Evolutionary conservation across 495 filamentous ascomycete genomes (phyloP).

Genomic region (Aspergillus homomorphus): DNA sequence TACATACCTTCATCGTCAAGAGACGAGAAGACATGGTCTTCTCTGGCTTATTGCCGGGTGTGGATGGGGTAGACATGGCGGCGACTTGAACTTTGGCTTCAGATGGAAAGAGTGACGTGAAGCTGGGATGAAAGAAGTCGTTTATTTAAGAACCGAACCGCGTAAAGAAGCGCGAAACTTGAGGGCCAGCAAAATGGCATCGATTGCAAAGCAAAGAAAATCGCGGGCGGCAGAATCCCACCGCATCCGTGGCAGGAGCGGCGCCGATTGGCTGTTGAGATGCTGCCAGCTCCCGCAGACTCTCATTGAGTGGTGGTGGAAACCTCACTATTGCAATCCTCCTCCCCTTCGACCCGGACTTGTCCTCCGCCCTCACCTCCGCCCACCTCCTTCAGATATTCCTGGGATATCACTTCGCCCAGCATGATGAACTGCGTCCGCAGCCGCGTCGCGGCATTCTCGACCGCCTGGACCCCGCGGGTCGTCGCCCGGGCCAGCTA

Average conservation of each 20-base stretch:
- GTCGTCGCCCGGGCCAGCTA: slow-evolving; percentile 40
- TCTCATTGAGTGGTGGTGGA: not conserved
- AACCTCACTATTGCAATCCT: slow-evolving; percentile 5
- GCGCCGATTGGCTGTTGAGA: slow-evolving; percentile 25
- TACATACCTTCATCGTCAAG: slow-evolving; percentile 81
- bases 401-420: slow-evolving; percentile 23
- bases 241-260: slow-evolving; percentile 14
- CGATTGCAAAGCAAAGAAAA: slow-evolving; percentile 10
- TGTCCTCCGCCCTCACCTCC: slow-evolving; percentile 24
- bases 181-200: slow-evolving; percentile 2
- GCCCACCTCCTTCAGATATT: slow-evolving; percentile 2
- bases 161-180: not conserved
- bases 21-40: slow-evolving; percentile 88
- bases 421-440: slow-evolving; percentile 58
- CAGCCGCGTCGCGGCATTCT: slow-evolving; percentile 43
- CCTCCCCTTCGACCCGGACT: slow-evolving; percentile 23
- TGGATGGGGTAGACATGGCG: slow-evolving; percentile 35
- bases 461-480: slow-evolving; percentile 36
- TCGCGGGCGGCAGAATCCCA: slow-evolving; percentile 22
- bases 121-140: slow-evolving; percentile 23
- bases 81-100: slow-evolving; percentile 15
- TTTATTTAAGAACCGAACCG: not conserved
- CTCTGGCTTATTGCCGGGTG: slow-evolving; percentile 38
- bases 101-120: not conserved
- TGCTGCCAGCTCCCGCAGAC: slow-evolving; percentile 18